Percentiles rank a stretch among this genome's conserved stretches.
These are phyloP conservation scores for Saccharomycopsis schoenii DNA, from an alignment of 805 yeast genomes.

Conservation along the genomic window DNA sequence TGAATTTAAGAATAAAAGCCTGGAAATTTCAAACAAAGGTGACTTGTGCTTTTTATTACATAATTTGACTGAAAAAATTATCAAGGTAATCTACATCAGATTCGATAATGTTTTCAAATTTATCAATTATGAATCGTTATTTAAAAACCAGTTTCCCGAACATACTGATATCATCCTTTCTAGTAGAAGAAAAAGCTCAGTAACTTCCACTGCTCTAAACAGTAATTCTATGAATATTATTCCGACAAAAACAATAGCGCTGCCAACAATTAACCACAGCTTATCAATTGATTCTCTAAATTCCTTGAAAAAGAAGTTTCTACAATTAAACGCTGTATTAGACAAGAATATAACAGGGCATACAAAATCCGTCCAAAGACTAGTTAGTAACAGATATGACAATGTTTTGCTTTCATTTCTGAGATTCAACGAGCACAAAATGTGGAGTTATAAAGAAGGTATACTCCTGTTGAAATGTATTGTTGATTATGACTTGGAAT, in stretches of 20 bases:
- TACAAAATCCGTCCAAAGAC: constrained; percentile 60
- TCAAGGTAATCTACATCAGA: constrained; percentile 27
- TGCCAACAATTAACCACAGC: background rate
- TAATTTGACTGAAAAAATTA: constrained; percentile 30
- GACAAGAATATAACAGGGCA: constrained; percentile 74
- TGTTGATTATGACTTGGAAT: background rate
- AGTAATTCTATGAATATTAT: background rate
- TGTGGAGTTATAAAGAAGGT: constrained; percentile 35
- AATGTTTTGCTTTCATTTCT: constrained; percentile 47
- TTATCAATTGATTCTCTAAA: background rate
- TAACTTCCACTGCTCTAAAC: background rate
- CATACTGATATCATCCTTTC: background rate
- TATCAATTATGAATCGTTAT: constrained; percentile 10
- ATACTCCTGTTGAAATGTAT: background rate
- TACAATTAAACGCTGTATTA: constrained; percentile 20
- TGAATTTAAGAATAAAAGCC: background rate
- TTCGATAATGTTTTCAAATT: constrained; percentile 24
- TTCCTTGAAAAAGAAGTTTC: background rate
- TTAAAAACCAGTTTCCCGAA: background rate
- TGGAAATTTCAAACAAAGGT: constrained; percentile 14
- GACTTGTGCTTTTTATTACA: constrained; percentile 36
- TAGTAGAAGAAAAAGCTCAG: background rate
- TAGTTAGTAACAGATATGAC: constrained; percentile 62
- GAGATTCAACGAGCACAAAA: constrained; percentile 49
- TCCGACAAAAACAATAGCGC: background rate